Percentiles rank a stretch among this genome's conserved stretches.
These are phyloP conservation scores for Prunella vulgaris DNA, from an alignment of 257 asterid species.

Conservation along the genomic window DNA sequence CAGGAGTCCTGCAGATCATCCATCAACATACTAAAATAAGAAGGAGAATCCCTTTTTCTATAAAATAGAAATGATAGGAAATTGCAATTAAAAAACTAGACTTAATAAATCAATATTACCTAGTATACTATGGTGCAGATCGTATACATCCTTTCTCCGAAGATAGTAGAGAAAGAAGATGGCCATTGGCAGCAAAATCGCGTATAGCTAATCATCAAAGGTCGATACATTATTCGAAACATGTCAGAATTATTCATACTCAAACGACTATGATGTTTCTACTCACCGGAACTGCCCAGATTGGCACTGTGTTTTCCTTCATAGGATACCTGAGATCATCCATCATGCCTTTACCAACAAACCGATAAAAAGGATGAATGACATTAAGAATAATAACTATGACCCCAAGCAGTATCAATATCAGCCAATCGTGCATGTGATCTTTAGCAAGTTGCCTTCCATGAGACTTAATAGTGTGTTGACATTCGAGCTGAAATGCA, in stretches of 20 bases:
- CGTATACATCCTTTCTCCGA: constrained; percentile 69
- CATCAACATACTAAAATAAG: neutral
- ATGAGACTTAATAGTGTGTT: constrained; percentile 61
- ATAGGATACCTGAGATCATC: constrained; percentile 72
- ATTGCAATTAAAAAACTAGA: neutral
- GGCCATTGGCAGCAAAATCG: constrained; percentile 61
- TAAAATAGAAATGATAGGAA: no score
- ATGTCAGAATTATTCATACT: neutral
- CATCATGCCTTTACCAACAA: constrained; percentile 74
- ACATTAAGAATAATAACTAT: constrained; percentile 45
- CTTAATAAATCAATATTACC: constrained; percentile 36
- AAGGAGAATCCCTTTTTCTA: neutral
- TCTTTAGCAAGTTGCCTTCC: constrained; percentile 54
- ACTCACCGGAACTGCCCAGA: constrained; percentile 92
- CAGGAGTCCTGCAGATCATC: constrained; percentile 53
- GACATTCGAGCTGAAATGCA: constrained; percentile 40
- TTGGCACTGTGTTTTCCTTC: constrained; percentile 73
- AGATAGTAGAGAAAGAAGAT: constrained; percentile 60
- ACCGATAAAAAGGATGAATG: constrained; percentile 64
- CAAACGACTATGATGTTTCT: neutral
- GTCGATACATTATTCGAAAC: constrained; percentile 8
- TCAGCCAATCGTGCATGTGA: constrained; percentile 80
- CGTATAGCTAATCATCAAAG: constrained; percentile 48
- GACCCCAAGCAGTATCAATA: constrained; percentile 51
- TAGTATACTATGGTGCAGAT: constrained; percentile 69